phyloP scores from a whole-genome alignment of 1,139 yeast genomes.

The Spathaspora sp. region DNA sequence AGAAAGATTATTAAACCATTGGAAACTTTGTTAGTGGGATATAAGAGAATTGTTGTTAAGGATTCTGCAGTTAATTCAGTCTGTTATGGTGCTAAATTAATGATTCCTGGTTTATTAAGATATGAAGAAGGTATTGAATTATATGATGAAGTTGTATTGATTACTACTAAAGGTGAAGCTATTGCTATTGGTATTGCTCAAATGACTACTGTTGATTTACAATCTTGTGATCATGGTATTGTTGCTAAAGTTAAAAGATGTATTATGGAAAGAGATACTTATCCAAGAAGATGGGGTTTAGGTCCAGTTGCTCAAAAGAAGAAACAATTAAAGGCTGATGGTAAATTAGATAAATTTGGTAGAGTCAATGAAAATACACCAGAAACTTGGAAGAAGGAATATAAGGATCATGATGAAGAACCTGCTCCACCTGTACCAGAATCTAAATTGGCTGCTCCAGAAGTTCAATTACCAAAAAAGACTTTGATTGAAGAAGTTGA shows the following conservation, averaged over 20 bases:
- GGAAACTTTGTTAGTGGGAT: conserved; percentile 89
- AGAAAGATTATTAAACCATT: conserved; percentile 94
- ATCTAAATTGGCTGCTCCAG: conserved; percentile 48
- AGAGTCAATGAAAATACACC: conserved; percentile 93
- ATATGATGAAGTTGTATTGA: conserved; percentile 95
- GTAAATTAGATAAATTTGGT: conserved; percentile 95
- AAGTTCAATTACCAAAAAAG: conserved; percentile 54
- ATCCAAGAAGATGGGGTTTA: conserved; percentile 99
- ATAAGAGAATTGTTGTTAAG: conserved; percentile 96
- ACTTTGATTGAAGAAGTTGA: conserved; percentile 32
- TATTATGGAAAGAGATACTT: conserved; percentile 98
- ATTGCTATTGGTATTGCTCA: conserved; percentile 98
- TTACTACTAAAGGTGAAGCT: conserved; percentile 99
- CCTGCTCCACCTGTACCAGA: conserved; percentile 55
- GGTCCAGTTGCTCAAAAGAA: conserved; percentile 99
- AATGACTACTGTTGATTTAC: conserved; percentile 96
- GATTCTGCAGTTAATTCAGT: conserved; percentile 98
- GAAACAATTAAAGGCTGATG: conserved; percentile 96
- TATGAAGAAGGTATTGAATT: conserved; percentile 97
- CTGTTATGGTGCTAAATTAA: conserved; percentile 97
- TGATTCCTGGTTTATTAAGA: conserved; percentile 98
- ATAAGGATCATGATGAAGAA: conserved; percentile 76
- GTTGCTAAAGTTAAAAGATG: conserved; percentile 99
- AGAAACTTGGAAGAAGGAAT: conserved; percentile 83
- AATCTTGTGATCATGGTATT: conserved; percentile 96